Evolutionary conservation across 495 filamentous ascomycete genomes (phyloP).

Genomic region (Chlorociboria aeruginascens): DNA sequence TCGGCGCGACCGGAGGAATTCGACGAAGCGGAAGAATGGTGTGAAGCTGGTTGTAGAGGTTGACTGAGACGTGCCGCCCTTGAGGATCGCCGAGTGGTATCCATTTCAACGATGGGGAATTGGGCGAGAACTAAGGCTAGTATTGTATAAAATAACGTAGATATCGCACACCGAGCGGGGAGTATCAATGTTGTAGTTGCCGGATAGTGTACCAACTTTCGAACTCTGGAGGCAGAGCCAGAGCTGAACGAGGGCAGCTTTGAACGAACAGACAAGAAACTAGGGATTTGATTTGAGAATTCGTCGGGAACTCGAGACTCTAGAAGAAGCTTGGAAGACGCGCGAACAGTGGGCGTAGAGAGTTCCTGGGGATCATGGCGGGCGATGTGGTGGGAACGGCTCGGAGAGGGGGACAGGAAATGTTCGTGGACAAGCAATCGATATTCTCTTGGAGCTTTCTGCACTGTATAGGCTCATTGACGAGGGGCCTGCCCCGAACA

Average conservation of each 20-base stretch:
- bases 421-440: not conserved
- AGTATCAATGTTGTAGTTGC: not conserved
- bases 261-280: too few relatives aligned
- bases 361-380: slow-evolving; percentile 11
- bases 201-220: not conserved
- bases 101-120: slow-evolving; percentile 9
- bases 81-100: slow-evolving; percentile 74
- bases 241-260: slow-evolving; percentile 2
- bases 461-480: not conserved
- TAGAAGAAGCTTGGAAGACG: slow-evolving; percentile 3
- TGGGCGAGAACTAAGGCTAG: not conserved
- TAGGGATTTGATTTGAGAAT: too few relatives aligned
- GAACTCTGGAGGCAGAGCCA: not conserved
- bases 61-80: slow-evolving; percentile 69
- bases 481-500: not conserved
- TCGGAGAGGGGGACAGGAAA: not conserved
- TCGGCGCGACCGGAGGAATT: slow-evolving; percentile 48
- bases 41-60: slow-evolving; percentile 50
- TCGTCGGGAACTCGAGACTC: slow-evolving; percentile 1
- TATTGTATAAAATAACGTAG: not conserved
- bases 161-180: not conserved
- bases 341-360: slow-evolving; percentile 5
- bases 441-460: not conserved
- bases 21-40: slow-evolving; percentile 73
- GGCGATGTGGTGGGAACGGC: not conserved